Evolutionary conservation across 2,329 filamentous ascomycete genomes (phyloP).

Genomic region (Colletotrichum gloeosporioides): DNA sequence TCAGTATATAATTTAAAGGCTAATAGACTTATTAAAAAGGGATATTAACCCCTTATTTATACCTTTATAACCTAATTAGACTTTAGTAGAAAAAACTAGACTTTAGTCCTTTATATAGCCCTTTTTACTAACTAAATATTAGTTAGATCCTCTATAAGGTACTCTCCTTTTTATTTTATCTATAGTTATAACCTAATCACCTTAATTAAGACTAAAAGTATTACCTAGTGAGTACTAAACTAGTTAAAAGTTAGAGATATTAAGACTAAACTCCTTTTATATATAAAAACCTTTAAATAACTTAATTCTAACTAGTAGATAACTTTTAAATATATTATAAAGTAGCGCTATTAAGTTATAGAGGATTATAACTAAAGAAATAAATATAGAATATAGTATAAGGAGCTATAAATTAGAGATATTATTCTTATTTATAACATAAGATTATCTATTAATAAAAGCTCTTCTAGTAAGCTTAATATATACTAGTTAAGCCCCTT

Average conservation of each 20-base stretch:
- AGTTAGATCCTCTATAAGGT: not conserved
- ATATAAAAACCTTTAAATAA: not conserved
- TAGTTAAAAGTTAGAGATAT: not conserved
- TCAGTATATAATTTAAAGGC: not conserved
- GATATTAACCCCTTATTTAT: not conserved
- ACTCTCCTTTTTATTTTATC: not conserved
- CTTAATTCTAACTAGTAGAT: not conserved
- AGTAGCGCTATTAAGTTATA: not conserved
- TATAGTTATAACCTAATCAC: not conserved
- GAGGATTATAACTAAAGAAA: no score
- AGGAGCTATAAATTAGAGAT: no score
- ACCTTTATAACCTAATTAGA: not conserved
- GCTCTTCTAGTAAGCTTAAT: not conserved
- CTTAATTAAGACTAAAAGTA: not conserved
- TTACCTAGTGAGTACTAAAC: not conserved
- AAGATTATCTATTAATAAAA: not conserved
- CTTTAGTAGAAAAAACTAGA: not conserved
- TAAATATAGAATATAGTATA: no score
- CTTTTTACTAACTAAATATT: not conserved
- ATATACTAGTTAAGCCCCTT: not conserved
- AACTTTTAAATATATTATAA: not conserved
- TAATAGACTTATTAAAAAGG: not conserved
- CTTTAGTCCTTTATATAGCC: not conserved
- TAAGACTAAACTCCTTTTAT: not conserved
- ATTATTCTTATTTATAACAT: not conserved